Evolutionary conservation across 495 filamentous ascomycete species (phyloP).

Genomic region (Xylaria bambusicola): DNA sequence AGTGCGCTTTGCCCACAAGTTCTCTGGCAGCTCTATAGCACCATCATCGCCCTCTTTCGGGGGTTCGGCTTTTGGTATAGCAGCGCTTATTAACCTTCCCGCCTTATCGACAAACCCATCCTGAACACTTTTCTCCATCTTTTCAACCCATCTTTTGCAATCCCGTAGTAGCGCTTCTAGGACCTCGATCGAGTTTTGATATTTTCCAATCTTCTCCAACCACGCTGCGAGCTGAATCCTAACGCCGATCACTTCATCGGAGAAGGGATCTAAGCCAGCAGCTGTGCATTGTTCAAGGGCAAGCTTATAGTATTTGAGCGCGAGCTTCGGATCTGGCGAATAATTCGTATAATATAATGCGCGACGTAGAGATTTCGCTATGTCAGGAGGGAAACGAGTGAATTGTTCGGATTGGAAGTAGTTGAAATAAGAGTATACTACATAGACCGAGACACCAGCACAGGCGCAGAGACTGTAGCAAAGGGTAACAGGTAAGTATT

Average conservation of each 20-base stretch:
- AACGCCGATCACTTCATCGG: conserved; percentile 85
- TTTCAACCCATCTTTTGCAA: conserved; percentile 62
- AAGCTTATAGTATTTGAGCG: conserved; percentile 76
- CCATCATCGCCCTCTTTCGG: conserved; percentile 30
- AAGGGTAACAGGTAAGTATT: background rate
- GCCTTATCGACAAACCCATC: conserved; percentile 47
- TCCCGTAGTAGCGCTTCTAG: conserved; percentile 67
- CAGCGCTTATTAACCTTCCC: conserved; percentile 22
- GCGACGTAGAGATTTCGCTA: conserved; percentile 78
- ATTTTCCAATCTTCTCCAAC: conserved; percentile 71
- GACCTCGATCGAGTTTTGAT: conserved; percentile 67
- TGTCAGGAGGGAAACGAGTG: conserved; percentile 72
- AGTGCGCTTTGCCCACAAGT: conserved; percentile 64
- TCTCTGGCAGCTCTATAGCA: conserved; percentile 32
- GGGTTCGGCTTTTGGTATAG: conserved; percentile 11
- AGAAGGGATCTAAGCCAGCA: conserved; percentile 78
- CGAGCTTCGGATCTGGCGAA: conserved; percentile 66
- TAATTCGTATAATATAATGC: conserved; percentile 86
- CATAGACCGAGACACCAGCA: conserved; percentile 55
- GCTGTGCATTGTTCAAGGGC: conserved; percentile 72
- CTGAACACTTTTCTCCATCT: conserved; percentile 55
- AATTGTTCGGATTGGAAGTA: conserved; percentile 62
- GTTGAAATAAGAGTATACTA: conserved; percentile 64
- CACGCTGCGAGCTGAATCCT: conserved; percentile 78
- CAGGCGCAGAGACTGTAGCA: conserved; percentile 45